Evolutionary conservation across 2,329 filamentous ascomycete genomes (phyloP), one percentile per base, ranked within the genome.

Genomic region (Hypomyces rosellus): DNA sequence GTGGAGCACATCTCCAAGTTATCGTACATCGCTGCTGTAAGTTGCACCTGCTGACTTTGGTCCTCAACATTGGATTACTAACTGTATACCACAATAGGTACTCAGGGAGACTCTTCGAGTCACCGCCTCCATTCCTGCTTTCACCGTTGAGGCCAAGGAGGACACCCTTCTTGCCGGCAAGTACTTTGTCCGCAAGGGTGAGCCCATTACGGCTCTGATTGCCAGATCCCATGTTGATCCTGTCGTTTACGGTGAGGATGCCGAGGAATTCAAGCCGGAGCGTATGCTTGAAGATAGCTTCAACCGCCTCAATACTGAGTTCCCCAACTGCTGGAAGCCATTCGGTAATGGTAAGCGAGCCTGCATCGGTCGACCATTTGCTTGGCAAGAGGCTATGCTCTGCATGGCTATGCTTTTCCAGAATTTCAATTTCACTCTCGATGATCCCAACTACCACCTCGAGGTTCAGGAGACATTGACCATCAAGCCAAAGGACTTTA

Each of bases 331-430:
- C 33, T 86, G 81, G 82, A 86, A 87, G 67, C 85, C 87, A 3
- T 91, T 90, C 57, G 88, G 87, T 1, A 86, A 86, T 51, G 86
- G 86, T 1, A 73, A 77, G 55, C 72, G 87, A 48, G 83, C 73
- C 1, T 91, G 86, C 57, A 89, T 90, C 53, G 87, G 87, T 4
- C 72, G 85, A 1, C 75, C 80, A 0, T 90, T 90, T 62, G 85
- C 86, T 1, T 86, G 83, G 82, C 86, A 91, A 61, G 87, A 91
- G 65, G 74, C 78, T 2, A 62, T 85, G 5, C 67, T 88, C 1
- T 75, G 77, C 8, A 71, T 82, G 57, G 80, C 82, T 0, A 74
- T 86, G 57, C 62, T 88, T 12, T 70, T 89, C 51, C 85, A 89
- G 59, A 86, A 84, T 59, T 88, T 89, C 68, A 78, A 88, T 57